Conservation (phyloP, 768 basidiomycete species). For the Hericium alpestre region DNA sequence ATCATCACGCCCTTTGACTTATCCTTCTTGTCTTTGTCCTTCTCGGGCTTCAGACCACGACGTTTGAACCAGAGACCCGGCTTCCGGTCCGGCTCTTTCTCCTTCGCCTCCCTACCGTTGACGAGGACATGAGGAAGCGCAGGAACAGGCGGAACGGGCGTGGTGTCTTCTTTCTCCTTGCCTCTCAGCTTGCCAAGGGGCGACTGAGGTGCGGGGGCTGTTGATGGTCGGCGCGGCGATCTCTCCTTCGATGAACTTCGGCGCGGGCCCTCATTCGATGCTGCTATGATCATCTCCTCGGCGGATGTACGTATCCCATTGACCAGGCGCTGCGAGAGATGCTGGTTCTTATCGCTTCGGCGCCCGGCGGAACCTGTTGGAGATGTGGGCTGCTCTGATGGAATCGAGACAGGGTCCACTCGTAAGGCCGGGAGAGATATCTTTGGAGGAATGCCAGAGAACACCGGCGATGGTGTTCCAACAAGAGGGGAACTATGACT, state of each 20-base stretch:
- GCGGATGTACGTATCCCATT: not conserved
- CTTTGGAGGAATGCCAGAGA: not conserved
- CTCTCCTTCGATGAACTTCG: conserved; percentile 9
- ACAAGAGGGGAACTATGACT: not conserved
- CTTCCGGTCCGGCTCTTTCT: conserved; percentile 30
- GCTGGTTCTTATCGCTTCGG: not conserved
- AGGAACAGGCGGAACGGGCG: conserved; percentile 18
- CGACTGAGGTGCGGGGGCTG: conserved; percentile 12
- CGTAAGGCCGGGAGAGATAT: not conserved
- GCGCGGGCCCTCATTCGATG: not conserved
- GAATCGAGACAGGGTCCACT: not conserved
- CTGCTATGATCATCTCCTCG: not conserved
- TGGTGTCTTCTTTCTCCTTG: conserved; percentile 16
- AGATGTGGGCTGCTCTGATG: not conserved
- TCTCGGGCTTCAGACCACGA: conserved; percentile 29
- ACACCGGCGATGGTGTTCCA: not conserved
- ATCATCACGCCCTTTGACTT: not conserved
- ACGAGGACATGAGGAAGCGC: conserved; percentile 19
- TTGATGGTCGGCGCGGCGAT: conserved; percentile 2
- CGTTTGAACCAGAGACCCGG: conserved; percentile 43
- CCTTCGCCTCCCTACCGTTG: conserved; percentile 20
- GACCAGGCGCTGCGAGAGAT: not conserved
- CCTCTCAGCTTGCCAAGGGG: not conserved
- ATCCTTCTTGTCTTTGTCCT: conserved; percentile 11
- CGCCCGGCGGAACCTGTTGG: not conserved